Evolutionary conservation across 2,329 filamentous ascomycete genomes (phyloP), one percentile per base, ranked within the genome.

Genomic region (Dothistroma septosporum): DNA sequence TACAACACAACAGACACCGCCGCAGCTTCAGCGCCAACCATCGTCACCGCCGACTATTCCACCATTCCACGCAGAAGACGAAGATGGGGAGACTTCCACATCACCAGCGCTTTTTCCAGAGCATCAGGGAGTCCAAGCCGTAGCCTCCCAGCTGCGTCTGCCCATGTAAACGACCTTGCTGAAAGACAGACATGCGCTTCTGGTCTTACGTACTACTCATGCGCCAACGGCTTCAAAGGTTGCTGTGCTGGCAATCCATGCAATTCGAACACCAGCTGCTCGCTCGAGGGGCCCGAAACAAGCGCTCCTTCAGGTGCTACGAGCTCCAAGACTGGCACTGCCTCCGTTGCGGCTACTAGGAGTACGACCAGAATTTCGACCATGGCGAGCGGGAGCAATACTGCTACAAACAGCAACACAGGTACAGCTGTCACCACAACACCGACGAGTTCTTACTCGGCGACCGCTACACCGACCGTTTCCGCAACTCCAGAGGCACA

Each of bases 241-340:
- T 71, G 69, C 53, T 71, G 69, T 55, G 66, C 64, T 14, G 61
- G 64, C 22, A 61, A 70, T 32, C 65, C 69, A 11, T 71, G 69
- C 59, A 62, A 66, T 54, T 59, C 64, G 24, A 52, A 37, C 12
- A 44, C 53, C 16, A 47, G 46, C n/a, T 57, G 55, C 31, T 49
- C 55, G 4, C 24, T 49, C n/a, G 41, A 57, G 24, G 55, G 32
- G 16, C 55, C 46, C 7, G 47, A n/a, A 28, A 35, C 55, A 11
- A 57, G 55, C 44, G 47, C 19, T 22, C 9, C 28, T 21, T 48
- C 54, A 16, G 32, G 24, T 14, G 35, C 21, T 32, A 46, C 41
- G 55, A 48, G 50, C 41, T 1, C 53, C 49, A 57, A 53, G 6
- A 63, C 57, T 21, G 19, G 52, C 50, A 55, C 16, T 22, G 8